These are phyloP conservation scores for Ustulina deusta DNA, from an alignment of 2,329 filamentous ascomycete genomes.

Conservation along the genomic window DNA sequence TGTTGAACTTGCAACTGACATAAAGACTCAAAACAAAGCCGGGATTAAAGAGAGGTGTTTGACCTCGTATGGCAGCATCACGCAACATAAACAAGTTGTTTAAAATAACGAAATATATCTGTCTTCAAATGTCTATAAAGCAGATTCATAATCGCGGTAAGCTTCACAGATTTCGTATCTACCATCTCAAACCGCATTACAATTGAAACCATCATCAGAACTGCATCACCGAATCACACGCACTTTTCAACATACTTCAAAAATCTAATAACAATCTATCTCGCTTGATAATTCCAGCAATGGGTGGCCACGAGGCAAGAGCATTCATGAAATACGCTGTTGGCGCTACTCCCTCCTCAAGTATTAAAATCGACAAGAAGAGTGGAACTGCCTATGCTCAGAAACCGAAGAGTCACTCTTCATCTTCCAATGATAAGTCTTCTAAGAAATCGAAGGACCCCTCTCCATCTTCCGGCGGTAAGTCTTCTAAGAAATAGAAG, in stretches of 20 bases:
- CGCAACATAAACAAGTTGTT: neutral
- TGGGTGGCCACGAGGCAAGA: slow-evolving; percentile 24
- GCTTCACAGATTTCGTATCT: neutral
- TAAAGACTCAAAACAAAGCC: neutral
- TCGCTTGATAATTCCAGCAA: neutral
- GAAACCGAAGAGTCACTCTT: neutral
- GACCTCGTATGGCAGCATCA: neutral
- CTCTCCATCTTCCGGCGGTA: neutral
- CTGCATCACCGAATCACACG: neutral
- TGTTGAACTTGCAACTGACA: neutral
- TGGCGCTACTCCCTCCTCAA: slow-evolving; percentile 10
- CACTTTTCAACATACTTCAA: neutral
- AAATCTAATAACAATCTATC: neutral
- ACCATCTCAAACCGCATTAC: neutral
- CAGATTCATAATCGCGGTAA: neutral
- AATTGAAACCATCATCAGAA: neutral
- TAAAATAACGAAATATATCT: too few species aligned
- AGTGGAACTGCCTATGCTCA: neutral
- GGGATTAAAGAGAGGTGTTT: neutral
- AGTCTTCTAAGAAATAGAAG: neutral
- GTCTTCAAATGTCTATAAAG: neutral
- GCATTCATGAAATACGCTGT: slow-evolving; percentile 26
- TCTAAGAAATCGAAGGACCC: neutral
- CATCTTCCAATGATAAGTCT: neutral
- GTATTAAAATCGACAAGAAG: slow-evolving; percentile 15